Base-by-base conservation (phyloP, 306 rosid genomes). In the Dalbergia oliveri region DNA sequence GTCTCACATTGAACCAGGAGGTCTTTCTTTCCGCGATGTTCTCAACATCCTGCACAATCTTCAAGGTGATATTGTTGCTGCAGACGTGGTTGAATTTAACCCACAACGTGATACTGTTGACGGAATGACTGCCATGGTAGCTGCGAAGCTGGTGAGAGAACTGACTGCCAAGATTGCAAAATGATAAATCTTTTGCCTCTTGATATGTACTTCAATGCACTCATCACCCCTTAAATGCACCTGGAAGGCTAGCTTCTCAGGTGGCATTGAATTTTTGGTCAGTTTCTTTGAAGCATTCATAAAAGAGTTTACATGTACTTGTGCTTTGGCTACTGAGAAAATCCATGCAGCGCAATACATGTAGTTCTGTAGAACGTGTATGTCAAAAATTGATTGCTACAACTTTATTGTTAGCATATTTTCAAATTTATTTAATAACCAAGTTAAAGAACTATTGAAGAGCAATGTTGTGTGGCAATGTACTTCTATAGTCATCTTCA, bases 41-140 rank as follows among this genome's bases (percentile, higher is more conserved):
- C 93, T 95, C 72, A 95, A 95, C 89, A 95, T 95, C 69, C 85
- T 95, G 66, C 99, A 95, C 72, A 91, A 88, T 82, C 99, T 95
- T 76, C 86, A 93, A 83, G 99, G 98, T 0, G 87, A 91, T 35
- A 84, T 93, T 18, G 97, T 95, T 68, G 98, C 87, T 0, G 99
- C 89, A 8, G 99, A 95, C 14, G 97, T 95, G 11, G 99, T 91
- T 1, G 99, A 95, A 60, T 87, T 93, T 68, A 95, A 95, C 81
- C 99, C 99, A 1, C 99, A 93, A 70, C 97, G 99, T 0, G 99
- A 95, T 54, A 95, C 97, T 1, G 97, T 91, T 5, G 98, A 90
- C 35, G 99, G 98, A 78, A 93, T 95, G 99, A 95, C 99, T 31
- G 99, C 97, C 50, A 95, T 95, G 99, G 99, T 95, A 72, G 98